These are phyloP conservation scores for Coniferiporia weirii DNA, from an alignment of 1,284 basidiomycete species.

Conservation along the genomic window DNA sequence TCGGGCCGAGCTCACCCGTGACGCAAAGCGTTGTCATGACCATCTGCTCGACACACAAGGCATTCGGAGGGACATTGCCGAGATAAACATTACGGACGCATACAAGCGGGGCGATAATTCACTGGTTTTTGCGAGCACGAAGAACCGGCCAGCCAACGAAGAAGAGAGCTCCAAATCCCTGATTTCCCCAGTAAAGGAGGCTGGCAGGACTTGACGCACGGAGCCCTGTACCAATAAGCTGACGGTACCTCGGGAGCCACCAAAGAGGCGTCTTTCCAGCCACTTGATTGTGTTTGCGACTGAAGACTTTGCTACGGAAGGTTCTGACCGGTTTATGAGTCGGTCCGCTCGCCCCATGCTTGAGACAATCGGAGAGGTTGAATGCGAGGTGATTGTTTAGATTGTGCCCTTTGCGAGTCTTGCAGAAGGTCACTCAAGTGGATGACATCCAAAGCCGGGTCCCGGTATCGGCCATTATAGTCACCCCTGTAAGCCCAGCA, in stretches of 20 bases:
- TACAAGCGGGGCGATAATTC: background rate
- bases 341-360: background rate
- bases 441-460: no score
- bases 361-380: background rate
- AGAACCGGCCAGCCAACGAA: background rate
- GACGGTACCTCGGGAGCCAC: background rate
- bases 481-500: no score
- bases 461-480: no score
- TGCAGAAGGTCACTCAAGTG: no score
- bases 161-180: background rate
- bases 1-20: background rate
- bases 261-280: background rate
- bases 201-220: background rate
- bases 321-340: background rate
- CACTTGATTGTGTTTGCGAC: background rate
- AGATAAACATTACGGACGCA: background rate
- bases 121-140: background rate
- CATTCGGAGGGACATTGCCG: background rate
- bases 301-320: background rate
- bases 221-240: background rate
- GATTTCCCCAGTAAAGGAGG: background rate
- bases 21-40: background rate
- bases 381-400: background rate
- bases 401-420: no score
- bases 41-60: background rate